phyloP scores from a whole-genome alignment of 23 red algal species.

The Gracilaria vermiculophylla region DNA sequence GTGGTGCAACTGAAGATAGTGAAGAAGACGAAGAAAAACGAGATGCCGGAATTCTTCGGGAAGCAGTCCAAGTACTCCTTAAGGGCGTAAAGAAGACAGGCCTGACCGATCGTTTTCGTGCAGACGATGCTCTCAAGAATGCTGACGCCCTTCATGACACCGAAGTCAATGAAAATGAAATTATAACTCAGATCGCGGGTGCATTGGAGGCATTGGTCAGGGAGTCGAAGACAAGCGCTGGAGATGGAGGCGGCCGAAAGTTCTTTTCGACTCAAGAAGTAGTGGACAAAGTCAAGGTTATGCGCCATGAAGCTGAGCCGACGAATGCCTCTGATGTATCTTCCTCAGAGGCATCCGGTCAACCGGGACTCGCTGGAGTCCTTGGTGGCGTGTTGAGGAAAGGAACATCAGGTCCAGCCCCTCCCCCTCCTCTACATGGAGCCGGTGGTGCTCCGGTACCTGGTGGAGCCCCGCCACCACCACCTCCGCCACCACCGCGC shows the following conservation, averaged over 20 bases:
- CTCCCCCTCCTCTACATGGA: slow-evolving; percentile 15
- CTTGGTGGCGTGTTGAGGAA: not conserved
- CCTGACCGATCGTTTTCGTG: slow-evolving; percentile 34
- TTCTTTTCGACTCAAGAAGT: slow-evolving; percentile 54
- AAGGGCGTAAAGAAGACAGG: slow-evolving; percentile 52
- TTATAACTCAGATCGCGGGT: slow-evolving; percentile 53
- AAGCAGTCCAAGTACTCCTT: slow-evolving; percentile 56
- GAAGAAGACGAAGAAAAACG: slow-evolving; percentile 10
- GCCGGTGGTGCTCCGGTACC: not conserved
- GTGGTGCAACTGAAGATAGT: not conserved
- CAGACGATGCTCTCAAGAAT: slow-evolving; percentile 44
- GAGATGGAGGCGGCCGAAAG: slow-evolving; percentile 34
- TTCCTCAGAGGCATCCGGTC: not conserved
- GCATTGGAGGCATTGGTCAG: slow-evolving; percentile 38
- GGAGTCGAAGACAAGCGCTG: slow-evolving; percentile 18
- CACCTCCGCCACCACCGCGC: slow-evolving; percentile 60
- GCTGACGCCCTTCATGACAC: not conserved
- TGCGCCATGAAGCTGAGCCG: slow-evolving; percentile 47
- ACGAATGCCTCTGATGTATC: not conserved
- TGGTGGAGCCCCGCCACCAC: slow-evolving; percentile 6
- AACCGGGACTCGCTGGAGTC: not conserved
- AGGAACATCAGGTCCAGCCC: slow-evolving; percentile 13
- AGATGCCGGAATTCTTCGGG: slow-evolving; percentile 36
- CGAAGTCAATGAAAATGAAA: slow-evolving; percentile 2
- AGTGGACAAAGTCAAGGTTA: slow-evolving; percentile 68